phyloP scores from a whole-genome alignment of 441 rosid genomes.

The Kokia cookei region DNA sequence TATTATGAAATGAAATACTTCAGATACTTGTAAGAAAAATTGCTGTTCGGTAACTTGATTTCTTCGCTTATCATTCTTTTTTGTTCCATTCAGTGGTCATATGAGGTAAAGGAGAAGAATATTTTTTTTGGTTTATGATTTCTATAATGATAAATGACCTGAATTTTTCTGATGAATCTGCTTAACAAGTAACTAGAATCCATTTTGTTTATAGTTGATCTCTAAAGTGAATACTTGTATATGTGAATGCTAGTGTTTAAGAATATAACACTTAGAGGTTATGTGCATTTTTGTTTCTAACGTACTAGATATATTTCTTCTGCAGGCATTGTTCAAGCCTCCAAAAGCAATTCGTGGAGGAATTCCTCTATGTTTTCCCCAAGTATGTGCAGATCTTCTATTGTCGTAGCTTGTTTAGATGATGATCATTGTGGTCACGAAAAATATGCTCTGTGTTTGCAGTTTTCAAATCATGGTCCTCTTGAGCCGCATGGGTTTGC shows the following conservation, averaged over 20 bases:
- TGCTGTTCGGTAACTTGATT: not conserved
- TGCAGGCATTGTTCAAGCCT: slow-evolving; percentile 62
- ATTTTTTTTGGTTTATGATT: not conserved
- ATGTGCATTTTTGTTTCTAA: slow-evolving; percentile 5
- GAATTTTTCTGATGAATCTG: not conserved
- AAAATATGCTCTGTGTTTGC: slow-evolving; percentile 20
- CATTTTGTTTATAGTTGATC: not conserved
- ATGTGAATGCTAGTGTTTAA: not conserved
- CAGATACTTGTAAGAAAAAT: not conserved
- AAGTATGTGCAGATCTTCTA: slow-evolving; percentile 32
- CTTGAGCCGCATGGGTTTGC: slow-evolving; percentile 92
- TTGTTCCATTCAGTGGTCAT: not conserved
- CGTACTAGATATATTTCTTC: slow-evolving; percentile 3
- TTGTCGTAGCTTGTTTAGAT: slow-evolving; percentile 13
- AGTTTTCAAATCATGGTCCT: slow-evolving; percentile 73
- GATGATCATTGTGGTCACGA: slow-evolving; percentile 5
- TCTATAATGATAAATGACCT: not conserved
- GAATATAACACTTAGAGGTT: not conserved
- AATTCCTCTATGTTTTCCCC: slow-evolving; percentile 75
- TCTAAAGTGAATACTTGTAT: not conserved
- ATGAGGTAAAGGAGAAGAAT: not conserved
- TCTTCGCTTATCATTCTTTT: not conserved
- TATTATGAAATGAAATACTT: not conserved
- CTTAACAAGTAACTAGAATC: not conserved
- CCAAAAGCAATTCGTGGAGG: slow-evolving; percentile 85